Evolutionary conservation across 2,329 filamentous ascomycete genomes (phyloP), one percentile per base, ranked within the genome.

Genomic region (Colletotrichum sp.): DNA sequence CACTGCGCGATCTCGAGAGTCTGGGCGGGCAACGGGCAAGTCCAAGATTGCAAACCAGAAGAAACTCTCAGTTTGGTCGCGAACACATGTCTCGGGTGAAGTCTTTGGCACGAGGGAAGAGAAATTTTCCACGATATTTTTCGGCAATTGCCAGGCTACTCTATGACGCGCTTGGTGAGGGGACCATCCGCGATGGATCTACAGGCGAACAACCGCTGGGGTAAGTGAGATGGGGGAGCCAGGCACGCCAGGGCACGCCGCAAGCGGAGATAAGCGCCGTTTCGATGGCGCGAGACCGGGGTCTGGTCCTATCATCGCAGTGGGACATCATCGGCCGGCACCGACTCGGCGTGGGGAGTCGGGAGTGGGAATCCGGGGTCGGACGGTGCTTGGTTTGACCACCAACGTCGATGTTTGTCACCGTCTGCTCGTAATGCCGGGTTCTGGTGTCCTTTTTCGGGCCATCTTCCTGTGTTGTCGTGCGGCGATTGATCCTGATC

Each of bases 281-380:
- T 39, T 18, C 32, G 34, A 68, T 68, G 64, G 59, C 64, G 73
- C 70, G 64, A 75, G 70, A 65, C 64, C 70, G 39, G 64, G 73
- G 69, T 67, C 24, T 65, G 30, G 39, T 72, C 73, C 43, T 72
- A 68, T 72, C 73, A 75, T 68, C 57, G 64, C 18, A 39, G 3
- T 52, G 9, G 28, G 64, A 18, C 34, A 36, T 34, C 59, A 6
- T 65, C 64, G 73, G 64, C 70, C 73, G 73, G 73, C 24, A 75
- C 70, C 73, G 73, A 75, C 64, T 75, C 73, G 73, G 73, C 70
- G 21, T 18, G 57, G 32, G 43, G 68, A 18, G 2, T 52, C 43
- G 43, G 43, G 10, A 52, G 43, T 52, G 43, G n/a, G 4, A 52
- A 26, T 52, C 43, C n/a, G 43, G 43, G 43, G 43, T 21, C 43